Evolutionary conservation across 2,329 filamentous ascomycete genomes (phyloP), one percentile per base, ranked within the genome.

Genomic region (Neonectria punicea): DNA sequence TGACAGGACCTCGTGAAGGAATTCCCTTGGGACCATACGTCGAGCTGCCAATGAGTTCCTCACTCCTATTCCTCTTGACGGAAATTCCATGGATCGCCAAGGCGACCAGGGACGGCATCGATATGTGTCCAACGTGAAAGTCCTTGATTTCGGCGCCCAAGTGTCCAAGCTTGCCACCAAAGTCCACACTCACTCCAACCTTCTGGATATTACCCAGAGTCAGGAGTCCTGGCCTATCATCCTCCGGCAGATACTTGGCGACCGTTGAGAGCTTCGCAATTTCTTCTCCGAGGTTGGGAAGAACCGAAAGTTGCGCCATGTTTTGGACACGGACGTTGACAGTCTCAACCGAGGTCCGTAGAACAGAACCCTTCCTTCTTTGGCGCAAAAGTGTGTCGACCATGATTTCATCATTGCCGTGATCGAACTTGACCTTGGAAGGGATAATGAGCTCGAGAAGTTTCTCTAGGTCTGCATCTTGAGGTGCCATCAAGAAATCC

Each of bases 211-310:
- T 83, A 1, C 86, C 84, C 41, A 99, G 83, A 0, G 91, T 94
- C 41, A 99, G 83, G 20, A 98, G 83, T 0, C 96, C 96, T 2
- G 96, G 96, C 2, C 94, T 88, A 73, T 99, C 95, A 78, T 99
- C 96, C 72, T 99, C 95, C 0, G 96, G 95, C 2, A 99, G 85
- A 76, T 98, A 98, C 76, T 98, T 98, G 7, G 95, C 88, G 28
- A 99, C 93, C 0, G 90, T 94, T 0, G 94, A 93, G 5, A 99
- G 83, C 70, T 92, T 93, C 6, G 91, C 86, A 53, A 98, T 78
- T 73, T 99, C 96, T 68, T 92, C 90, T 1, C 87, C 90, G 9
- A 99, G 85, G 11, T 86, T 85, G 8, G 90, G 87, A 14, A 99
- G 83, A 46, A 88, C 87, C 10, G 87, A 83, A 16, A 97, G 81